These are phyloP conservation scores for Calonectria henricotiae DNA, from an alignment of 2,329 filamentous ascomycete species.

Conservation along the genomic window DNA sequence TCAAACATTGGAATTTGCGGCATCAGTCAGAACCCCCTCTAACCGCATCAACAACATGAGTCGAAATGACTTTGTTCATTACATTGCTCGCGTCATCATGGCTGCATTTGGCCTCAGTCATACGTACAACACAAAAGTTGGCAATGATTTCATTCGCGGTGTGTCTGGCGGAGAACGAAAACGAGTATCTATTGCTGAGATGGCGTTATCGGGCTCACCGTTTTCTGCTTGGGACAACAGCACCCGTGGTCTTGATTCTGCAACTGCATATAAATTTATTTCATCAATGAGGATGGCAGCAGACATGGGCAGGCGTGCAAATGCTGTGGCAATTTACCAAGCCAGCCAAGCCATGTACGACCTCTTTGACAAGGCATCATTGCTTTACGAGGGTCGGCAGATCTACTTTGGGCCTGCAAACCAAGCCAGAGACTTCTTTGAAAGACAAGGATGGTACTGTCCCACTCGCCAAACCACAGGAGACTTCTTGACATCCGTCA, in stretches of 20 bases:
- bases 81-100: conserved; percentile 78
- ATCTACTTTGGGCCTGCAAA: conserved; percentile 81
- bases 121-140: conserved; percentile 81
- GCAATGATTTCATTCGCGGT: conserved; percentile 82
- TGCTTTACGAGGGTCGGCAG: conserved; percentile 83
- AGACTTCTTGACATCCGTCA: conserved; percentile 81
- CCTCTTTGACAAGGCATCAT: conserved; percentile 81
- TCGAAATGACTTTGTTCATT: conserved; percentile 72
- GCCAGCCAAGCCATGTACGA: conserved; percentile 80
- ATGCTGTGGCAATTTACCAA: conserved; percentile 81
- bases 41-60: conserved; percentile 76
- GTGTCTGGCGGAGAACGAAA: conserved; percentile 82
- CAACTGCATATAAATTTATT: conserved; percentile 82
- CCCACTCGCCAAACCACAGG: conserved; percentile 78
- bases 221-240: conserved; percentile 79
- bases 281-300: conserved; percentile 77
- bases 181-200: conserved; percentile 87
- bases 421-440: conserved; percentile 77
- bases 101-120: conserved; percentile 82
- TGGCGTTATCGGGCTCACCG: conserved; percentile 75
- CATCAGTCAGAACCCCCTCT: conserved; percentile 78
- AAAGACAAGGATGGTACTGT: conserved; percentile 79
- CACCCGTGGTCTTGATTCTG: conserved; percentile 81
- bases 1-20: conserved; percentile 82
- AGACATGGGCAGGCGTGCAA: conserved; percentile 75